phyloP scores from a whole-genome alignment of 768 basidiomycete species.

The Baorangia bicolor region DNA sequence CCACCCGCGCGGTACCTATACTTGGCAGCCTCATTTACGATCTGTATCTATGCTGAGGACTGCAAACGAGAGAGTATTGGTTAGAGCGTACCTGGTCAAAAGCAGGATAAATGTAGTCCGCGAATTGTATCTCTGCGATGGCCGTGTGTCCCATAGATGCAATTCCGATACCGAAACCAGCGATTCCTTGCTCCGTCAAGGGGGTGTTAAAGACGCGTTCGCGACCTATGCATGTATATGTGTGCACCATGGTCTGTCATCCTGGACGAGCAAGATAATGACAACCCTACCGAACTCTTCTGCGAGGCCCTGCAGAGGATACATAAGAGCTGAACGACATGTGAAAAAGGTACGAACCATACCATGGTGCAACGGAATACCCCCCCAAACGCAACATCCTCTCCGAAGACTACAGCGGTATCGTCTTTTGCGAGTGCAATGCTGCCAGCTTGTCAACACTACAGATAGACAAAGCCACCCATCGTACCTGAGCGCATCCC shows the following conservation, averaged over 20 bases:
- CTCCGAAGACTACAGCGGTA: constrained; percentile 85
- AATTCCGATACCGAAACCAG: constrained; percentile 90
- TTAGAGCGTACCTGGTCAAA: constrained; percentile 77
- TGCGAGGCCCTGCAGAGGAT: constrained; percentile 64
- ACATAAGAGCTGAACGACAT: background rate
- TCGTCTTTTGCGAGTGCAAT: constrained; percentile 85
- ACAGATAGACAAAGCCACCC: background rate
- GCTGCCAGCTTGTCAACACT: constrained; percentile 38
- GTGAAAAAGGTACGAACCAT: constrained; percentile 23
- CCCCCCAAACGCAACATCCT: constrained; percentile 91
- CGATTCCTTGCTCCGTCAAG: constrained; percentile 89
- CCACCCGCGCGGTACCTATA: constrained; percentile 88
- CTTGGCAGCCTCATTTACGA: constrained; percentile 96
- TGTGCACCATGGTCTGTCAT: background rate
- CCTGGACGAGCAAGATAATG: background rate
- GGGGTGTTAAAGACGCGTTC: constrained; percentile 97
- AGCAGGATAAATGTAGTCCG: constrained; percentile 90
- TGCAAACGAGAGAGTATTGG: background rate
- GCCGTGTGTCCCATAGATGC: constrained; percentile 93
- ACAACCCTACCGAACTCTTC: constrained; percentile 79
- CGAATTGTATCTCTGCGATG: constrained; percentile 91
- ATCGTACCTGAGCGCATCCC: constrained; percentile 81
- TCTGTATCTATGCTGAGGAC: constrained; percentile 38
- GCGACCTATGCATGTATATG: constrained; percentile 48
- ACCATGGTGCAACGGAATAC: constrained; percentile 95